These are phyloP conservation scores for Coccomyxa sp. DNA, from an alignment of 139 green algal species.

Conservation along the genomic window DNA sequence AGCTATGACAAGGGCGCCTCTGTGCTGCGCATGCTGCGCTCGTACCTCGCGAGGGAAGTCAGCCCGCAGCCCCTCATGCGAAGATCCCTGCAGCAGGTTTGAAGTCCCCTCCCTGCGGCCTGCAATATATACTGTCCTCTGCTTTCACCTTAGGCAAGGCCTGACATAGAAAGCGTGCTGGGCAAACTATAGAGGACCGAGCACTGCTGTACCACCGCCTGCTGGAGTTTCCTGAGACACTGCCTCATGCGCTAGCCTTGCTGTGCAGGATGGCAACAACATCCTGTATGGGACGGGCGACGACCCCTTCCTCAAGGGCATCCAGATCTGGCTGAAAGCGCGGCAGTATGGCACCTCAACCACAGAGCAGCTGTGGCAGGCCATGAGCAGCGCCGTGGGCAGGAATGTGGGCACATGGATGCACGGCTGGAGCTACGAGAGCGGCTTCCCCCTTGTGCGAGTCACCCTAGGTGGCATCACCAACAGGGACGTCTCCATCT, in stretches of 20 bases:
- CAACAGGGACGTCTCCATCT: conserved; percentile 11
- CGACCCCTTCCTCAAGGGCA: conserved; percentile 37
- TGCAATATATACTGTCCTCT: no score
- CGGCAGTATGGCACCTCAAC: conserved; percentile 25
- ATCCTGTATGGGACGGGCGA: background rate
- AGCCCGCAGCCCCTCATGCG: background rate
- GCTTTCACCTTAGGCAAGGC: no score
- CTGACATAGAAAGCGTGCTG: no score
- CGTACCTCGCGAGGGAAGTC: conserved; percentile 50
- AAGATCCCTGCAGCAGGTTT: background rate
- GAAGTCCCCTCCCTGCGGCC: no score
- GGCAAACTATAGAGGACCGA: no score
- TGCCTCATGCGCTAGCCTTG: no score
- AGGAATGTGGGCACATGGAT: conserved; percentile 16
- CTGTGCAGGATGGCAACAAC: background rate
- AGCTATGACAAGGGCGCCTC: conserved; percentile 76
- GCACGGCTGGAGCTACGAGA: conserved; percentile 38
- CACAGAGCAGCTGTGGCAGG: conserved; percentile 33
- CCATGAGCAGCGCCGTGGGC: background rate
- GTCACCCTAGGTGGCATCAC: conserved; percentile 8
- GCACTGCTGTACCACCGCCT: no score
- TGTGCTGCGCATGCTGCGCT: conserved; percentile 86
- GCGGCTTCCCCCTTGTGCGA: conserved; percentile 42
- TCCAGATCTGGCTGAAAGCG: conserved; percentile 36
- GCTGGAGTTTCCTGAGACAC: no score